Conservation (phyloP, 768 basidiomycete genomes). For the Gymnopilus junonius region DNA sequence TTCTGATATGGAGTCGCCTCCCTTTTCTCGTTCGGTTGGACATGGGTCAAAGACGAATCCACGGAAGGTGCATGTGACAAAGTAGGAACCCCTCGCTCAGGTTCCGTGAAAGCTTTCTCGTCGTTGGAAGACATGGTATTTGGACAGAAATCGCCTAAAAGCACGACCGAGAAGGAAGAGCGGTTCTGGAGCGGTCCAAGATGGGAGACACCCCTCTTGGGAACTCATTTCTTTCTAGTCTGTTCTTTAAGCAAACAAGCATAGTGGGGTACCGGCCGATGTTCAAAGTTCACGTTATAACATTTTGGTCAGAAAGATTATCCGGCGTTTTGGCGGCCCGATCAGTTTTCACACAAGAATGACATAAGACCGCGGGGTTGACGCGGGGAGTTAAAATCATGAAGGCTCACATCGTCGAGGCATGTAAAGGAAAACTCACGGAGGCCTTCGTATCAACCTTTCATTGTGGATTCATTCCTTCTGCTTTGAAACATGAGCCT, state of each 20-base stretch:
- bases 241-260: conserved; percentile 10
- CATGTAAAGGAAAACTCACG: neutral
- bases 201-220: neutral
- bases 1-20: neutral
- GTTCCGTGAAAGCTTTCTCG: conserved; percentile 2
- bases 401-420: neutral
- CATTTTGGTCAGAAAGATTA: conserved; percentile 14
- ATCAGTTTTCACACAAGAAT: neutral
- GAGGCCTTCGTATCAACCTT: neutral
- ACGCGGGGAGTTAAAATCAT: neutral
- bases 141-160: conserved; percentile 5
- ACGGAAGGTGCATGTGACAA: conserved; percentile 18
- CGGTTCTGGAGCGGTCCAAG: no score
- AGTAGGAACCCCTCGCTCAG: neutral
- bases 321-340: conserved; percentile 9
- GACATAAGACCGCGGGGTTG: neutral
- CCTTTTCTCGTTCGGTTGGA: conserved; percentile 22
- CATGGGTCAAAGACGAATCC: conserved; percentile 30
- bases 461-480: neutral
- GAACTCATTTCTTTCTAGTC: neutral
- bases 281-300: conserved; percentile 17
- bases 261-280: conserved; percentile 14
- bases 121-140: conserved; percentile 14
- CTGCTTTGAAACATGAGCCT: neutral
- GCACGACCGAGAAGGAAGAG: conserved; percentile 1